Conservation (phyloP, 2,329 filamentous ascomycete species). For the Penicillium psychrosexuale region DNA sequence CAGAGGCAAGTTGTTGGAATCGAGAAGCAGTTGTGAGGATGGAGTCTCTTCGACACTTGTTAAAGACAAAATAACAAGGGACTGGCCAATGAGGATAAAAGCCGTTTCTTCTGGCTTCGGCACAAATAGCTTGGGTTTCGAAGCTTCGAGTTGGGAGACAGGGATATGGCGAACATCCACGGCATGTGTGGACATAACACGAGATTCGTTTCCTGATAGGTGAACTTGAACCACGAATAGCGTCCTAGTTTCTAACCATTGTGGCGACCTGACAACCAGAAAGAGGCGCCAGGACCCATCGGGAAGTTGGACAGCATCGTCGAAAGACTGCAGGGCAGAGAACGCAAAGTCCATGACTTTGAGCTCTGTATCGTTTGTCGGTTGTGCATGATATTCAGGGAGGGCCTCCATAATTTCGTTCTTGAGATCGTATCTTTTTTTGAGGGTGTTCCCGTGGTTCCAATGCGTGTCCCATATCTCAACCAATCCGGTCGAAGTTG, state of each 20-base stretch:
- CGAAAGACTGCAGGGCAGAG: slow-evolving; percentile 26
- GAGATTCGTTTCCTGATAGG: slow-evolving; percentile 52
- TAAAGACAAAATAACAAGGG: slow-evolving; percentile 74
- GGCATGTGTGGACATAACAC: slow-evolving; percentile 65
- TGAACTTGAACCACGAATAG: slow-evolving; percentile 74
- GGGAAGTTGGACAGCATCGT: slow-evolving; percentile 47
- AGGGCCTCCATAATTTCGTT: slow-evolving; percentile 63
- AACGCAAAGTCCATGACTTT: slow-evolving; percentile 79
- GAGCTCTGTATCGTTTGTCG: slow-evolving; percentile 58
- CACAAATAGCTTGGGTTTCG: slow-evolving; percentile 68
- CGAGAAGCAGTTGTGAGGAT: slow-evolving; percentile 69
- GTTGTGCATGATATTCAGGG: slow-evolving; percentile 52
- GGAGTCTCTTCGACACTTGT: slow-evolving; percentile 65
- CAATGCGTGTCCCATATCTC: slow-evolving; percentile 88
- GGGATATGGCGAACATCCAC: slow-evolving; percentile 63
- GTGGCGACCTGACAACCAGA: slow-evolving; percentile 58
- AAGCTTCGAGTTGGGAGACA: slow-evolving; percentile 32
- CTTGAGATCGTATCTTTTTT: slow-evolving; percentile 68
- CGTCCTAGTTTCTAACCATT: slow-evolving; percentile 51
- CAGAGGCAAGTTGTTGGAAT: slow-evolving; percentile 60
- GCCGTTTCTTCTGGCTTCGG: slow-evolving; percentile 76
- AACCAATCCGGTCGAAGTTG: slow-evolving; percentile 72
- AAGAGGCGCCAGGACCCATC: slow-evolving; percentile 54
- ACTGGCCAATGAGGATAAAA: slow-evolving; percentile 75
- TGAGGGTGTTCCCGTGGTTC: slow-evolving; percentile 74